Evolutionary conservation across 2,329 filamentous ascomycete species (phyloP), one percentile per base, ranked within the genome.

Genomic region (Acrocalymma vagum): DNA sequence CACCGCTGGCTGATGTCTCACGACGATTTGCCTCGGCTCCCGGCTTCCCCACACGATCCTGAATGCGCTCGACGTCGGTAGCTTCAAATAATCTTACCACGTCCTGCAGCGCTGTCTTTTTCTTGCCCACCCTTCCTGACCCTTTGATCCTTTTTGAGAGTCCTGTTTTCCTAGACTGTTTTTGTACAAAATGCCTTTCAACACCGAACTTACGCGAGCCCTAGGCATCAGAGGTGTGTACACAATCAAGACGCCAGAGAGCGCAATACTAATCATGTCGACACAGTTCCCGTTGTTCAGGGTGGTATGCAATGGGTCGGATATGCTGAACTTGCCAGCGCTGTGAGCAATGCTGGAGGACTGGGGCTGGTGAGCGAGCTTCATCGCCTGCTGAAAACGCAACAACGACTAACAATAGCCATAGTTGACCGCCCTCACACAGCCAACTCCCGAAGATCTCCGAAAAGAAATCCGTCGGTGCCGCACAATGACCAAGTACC

Each of bases 391-490:
- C 18, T 30, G 21, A 16, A 31, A 10, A 27, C 17, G 10, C 15
- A 26, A 14, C 16, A 21, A 16, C 14, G 21, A 13, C 54, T 62
- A 32, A 63, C 53, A 21, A 32, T 31, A 7, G 14, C 11, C 21
- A 18, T 42, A 73, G 69, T 81, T 94, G 71, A 94, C 89, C 20
- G 89, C 87, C 31, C 85, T 97, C 63, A 97, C 95, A 38, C 95
- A 95, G 81, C 89, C 94, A 22, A 87, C 88, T 11, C 93, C 94
- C 31, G 89, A 91, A 71, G 91, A 90, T 67, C 85, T 99, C 41
- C 91, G 93, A 71, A 88, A 89, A 65, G 94, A 99, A 77, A 99
- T 99, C 73, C 86, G 83, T 51, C 86, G 83, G 74, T 95, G 90
- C 79, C 87, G 85, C 58, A 83, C 79, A 52, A 84, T 97, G 77